These are phyloP conservation scores for Carex myosuroides DNA, from an alignment of 176 grass and related monocot species.

Conservation along the genomic window DNA sequence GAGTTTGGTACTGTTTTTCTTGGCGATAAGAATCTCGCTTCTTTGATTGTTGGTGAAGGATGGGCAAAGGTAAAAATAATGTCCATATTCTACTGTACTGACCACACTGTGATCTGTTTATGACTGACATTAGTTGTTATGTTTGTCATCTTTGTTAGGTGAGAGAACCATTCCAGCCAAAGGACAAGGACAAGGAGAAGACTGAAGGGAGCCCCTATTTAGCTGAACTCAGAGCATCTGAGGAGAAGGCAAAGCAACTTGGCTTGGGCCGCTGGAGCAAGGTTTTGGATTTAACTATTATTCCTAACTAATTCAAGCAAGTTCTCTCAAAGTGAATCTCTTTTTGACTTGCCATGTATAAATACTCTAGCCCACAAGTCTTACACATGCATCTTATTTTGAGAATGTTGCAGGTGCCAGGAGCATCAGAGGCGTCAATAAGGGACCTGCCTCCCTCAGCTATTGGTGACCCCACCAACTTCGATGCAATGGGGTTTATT, in stretches of 20 bases:
- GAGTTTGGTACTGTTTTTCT: conserved; percentile 95
- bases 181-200: conserved; percentile 67
- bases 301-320: not conserved
- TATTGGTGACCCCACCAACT: conserved; percentile 78
- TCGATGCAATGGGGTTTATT: conserved; percentile 78
- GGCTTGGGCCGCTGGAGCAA: conserved; percentile 92
- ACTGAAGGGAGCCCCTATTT: conserved; percentile 62
- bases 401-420: conserved; percentile 49
- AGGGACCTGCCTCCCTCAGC: conserved; percentile 95
- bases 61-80: conserved; percentile 66
- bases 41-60: conserved; percentile 68
- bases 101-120: conserved; percentile 22
- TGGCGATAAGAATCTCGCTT: conserved; percentile 76
- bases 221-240: conserved; percentile 52
- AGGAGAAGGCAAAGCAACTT: conserved; percentile 87
- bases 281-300: conserved; percentile 31
- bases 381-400: conserved; percentile 24
- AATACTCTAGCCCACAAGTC: not conserved
- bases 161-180: conserved; percentile 41
- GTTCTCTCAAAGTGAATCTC: not conserved
- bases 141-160: conserved; percentile 12
- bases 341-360: not conserved
- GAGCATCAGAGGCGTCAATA: conserved; percentile 64
- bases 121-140: not conserved
- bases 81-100: not conserved